These are phyloP conservation scores for Xylaria palmicola DNA, from an alignment of 495 filamentous ascomycete species.

Conservation along the genomic window DNA sequence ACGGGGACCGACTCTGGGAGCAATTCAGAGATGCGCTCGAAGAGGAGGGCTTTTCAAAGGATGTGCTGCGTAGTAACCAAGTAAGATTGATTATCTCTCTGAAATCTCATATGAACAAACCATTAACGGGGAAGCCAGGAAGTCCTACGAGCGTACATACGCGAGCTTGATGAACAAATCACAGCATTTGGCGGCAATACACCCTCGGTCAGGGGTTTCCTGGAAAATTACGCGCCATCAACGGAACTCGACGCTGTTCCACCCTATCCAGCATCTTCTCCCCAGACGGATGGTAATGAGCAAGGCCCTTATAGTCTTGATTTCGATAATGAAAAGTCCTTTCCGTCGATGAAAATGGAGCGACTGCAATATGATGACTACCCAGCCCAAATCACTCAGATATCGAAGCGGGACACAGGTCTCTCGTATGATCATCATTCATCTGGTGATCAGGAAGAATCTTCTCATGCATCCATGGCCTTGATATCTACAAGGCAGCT, in stretches of 20 bases:
- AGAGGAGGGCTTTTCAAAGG: conserved; percentile 50
- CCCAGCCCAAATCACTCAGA: neutral
- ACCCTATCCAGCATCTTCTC: conserved; percentile 23
- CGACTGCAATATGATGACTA: conserved; percentile 30
- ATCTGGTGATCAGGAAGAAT: conserved; percentile 32
- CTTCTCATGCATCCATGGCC: conserved; percentile 28
- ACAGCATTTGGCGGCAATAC: conserved; percentile 33
- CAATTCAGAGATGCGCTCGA: conserved; percentile 53
- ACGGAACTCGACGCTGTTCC: conserved; percentile 12
- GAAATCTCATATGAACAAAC: conserved; percentile 13
- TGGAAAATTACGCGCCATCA: conserved; percentile 28
- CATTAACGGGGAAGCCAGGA: conserved; percentile 39
- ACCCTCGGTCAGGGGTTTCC: conserved; percentile 41
- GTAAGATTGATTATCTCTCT: conserved; percentile 25
- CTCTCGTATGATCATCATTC: conserved; percentile 36
- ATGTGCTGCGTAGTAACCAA: conserved; percentile 51
- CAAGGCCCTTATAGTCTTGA: conserved; percentile 24
- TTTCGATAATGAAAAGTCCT: conserved; percentile 42
- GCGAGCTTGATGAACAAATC: conserved; percentile 47
- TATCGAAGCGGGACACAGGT: conserved; percentile 16
- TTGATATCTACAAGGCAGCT: conserved; percentile 48
- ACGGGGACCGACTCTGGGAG: conserved; percentile 53
- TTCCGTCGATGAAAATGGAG: conserved; percentile 39
- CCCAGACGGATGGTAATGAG: conserved; percentile 22
- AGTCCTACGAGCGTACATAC: conserved; percentile 54